phyloP scores from a whole-genome alignment of 2,329 filamentous ascomycete genomes.

The Lasiodiplodia sp. region DNA sequence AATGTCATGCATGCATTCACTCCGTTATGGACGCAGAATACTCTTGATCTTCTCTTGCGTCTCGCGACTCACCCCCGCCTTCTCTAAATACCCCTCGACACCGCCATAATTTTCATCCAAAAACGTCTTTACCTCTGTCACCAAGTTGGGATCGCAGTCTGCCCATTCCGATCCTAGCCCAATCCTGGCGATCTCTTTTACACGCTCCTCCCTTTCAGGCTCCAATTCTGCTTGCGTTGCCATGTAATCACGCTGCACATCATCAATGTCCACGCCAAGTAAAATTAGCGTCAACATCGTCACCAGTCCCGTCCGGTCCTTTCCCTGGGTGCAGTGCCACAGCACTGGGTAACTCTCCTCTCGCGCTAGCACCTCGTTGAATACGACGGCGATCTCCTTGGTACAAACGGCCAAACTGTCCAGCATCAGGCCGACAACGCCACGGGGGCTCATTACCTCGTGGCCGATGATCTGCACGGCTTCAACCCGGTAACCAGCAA shows the following conservation, averaged over 20 bases:
- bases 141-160: constrained; percentile 59
- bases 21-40: constrained; percentile 35
- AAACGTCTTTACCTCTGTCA: constrained; percentile 64
- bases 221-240: constrained; percentile 68
- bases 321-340: constrained; percentile 88
- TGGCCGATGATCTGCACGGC: constrained; percentile 74
- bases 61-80: constrained; percentile 60
- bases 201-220: constrained; percentile 66
- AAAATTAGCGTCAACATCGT: constrained; percentile 73
- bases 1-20: background rate
- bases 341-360: constrained; percentile 67
- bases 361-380: constrained; percentile 56
- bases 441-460: constrained; percentile 75
- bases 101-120: constrained; percentile 70
- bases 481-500: constrained; percentile 70
- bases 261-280: constrained; percentile 62
- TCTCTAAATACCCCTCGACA: constrained; percentile 68
- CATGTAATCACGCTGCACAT: constrained; percentile 75
- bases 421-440: constrained; percentile 72
- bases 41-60: constrained; percentile 45
- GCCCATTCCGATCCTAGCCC: constrained; percentile 69
- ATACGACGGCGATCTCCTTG: constrained; percentile 64
- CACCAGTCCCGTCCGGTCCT: constrained; percentile 80
- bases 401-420: constrained; percentile 74
- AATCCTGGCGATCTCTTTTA: constrained; percentile 73